Base-by-base conservation (phyloP, 139 green algal species). In the Haematococcus sp. region DNA sequence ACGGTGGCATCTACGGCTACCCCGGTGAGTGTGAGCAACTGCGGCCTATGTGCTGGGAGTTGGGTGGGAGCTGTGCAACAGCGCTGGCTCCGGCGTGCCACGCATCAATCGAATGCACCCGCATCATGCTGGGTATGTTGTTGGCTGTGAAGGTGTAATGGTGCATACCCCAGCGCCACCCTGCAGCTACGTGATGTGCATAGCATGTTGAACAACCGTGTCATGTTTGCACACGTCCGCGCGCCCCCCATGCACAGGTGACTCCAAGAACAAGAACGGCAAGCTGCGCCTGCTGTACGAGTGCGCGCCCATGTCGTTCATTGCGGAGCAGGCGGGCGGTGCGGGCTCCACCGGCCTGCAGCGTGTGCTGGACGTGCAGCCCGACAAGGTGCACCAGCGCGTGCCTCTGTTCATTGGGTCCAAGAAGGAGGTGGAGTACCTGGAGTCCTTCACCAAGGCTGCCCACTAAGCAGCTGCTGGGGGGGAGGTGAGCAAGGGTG, bases 241-340 rank as follows among this genome's bases (percentile, higher is more conserved):
- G 11, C 40, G 40, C 11, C 11, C 7, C 40, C 40, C 7, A 49
- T 19, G 7, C 40, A 11, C 40, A 71, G 64, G 66, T 28, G 95
- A 98, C 83, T 83, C 58, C 9, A 98, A 94, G 81, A 98, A 97
- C 89, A 73, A 81, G 59, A 98, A 89, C 81, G 95, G 95, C 83
- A 98, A 98, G 91, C 90, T 98, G 74, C 86, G 95, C 40, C 86
- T 98, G 83, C 90, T 98, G 87, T 98, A 98, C 81, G 95, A 98
- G 90, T 98, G 95, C 81, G 95, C 95, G 20, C 95, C 95, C 72
- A 98, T 98, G 93, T 92, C 81, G 63, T 91, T 92, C 84, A 87
- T 97, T 65, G 89, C 88, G 25, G 94, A 98, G 88, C 91, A 97
- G 89, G 85, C 80, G 28, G 7, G 69, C 54, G 35, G 52, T 17